Conservation (phyloP, 2,329 filamentous ascomycete genomes). For the Colletotrichum navitas region DNA sequence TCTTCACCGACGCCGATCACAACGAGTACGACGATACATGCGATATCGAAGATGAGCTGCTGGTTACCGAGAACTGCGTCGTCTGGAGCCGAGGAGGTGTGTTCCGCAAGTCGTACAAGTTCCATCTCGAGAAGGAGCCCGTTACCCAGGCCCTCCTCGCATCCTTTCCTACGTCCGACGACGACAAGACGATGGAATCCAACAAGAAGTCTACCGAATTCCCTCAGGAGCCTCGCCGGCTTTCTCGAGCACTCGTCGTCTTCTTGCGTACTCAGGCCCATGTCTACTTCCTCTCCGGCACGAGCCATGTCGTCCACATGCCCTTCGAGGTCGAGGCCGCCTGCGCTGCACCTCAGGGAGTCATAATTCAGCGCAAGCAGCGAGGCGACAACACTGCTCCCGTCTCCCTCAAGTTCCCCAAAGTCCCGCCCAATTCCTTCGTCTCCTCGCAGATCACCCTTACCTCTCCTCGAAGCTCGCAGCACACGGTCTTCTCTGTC, state of each 20-base stretch:
- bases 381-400: slow-evolving; percentile 63
- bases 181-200: slow-evolving; percentile 46
- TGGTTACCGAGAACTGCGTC: slow-evolving; percentile 80
- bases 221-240: slow-evolving; percentile 42
- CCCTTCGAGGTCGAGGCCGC: slow-evolving; percentile 94
- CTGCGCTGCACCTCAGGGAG: slow-evolving; percentile 83
- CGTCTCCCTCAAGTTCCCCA: slow-evolving; percentile 67
- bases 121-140: slow-evolving; percentile 87
- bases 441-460: slow-evolving; percentile 75
- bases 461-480: slow-evolving; percentile 61
- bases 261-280: slow-evolving; percentile 94
- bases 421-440: slow-evolving; percentile 86
- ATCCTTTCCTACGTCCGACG: slow-evolving; percentile 75
- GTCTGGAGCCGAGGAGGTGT: slow-evolving; percentile 91
- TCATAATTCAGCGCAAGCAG: slow-evolving; percentile 87
- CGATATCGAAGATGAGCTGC: slow-evolving; percentile 79
- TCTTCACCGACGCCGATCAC: slow-evolving; percentile 55
- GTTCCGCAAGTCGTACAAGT: slow-evolving; percentile 87
- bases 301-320: slow-evolving; percentile 90
- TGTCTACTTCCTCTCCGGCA: slow-evolving; percentile 89
- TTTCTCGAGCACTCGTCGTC: slow-evolving; percentile 83
- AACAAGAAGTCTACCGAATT: slow-evolving; percentile 31
- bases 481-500: slow-evolving; percentile 66
- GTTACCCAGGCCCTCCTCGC: slow-evolving; percentile 90
- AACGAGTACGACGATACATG: slow-evolving; percentile 52